Evolutionary conservation across 805 yeast genomes (phyloP).

Genomic region (Spencermartinsiella europaea): DNA sequence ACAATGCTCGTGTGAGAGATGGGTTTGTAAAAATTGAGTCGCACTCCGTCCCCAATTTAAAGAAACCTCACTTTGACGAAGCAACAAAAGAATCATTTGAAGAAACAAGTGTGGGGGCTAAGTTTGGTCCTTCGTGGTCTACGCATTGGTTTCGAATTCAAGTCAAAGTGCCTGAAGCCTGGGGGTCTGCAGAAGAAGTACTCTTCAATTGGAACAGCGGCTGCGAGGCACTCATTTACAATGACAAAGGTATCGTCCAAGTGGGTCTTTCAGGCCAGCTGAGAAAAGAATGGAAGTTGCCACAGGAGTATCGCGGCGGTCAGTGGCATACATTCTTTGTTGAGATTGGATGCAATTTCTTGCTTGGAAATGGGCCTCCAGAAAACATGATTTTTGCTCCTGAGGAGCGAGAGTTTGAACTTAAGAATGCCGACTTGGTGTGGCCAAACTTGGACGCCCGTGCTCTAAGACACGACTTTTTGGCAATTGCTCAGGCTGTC

Average conservation of each 20-base stretch:
- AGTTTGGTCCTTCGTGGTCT: slow-evolving; percentile 92
- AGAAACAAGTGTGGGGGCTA: slow-evolving; percentile 49
- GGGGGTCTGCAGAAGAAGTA: slow-evolving; percentile 41
- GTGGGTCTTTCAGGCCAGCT: slow-evolving; percentile 87
- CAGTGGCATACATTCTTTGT: slow-evolving; percentile 64
- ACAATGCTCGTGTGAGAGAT: slow-evolving; percentile 47
- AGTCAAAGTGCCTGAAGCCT: slow-evolving; percentile 52
- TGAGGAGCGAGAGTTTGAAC: slow-evolving; percentile 61
- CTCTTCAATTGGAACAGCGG: slow-evolving; percentile 81
- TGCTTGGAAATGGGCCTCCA: slow-evolving; percentile 70
- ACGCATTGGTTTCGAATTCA: slow-evolving; percentile 83
- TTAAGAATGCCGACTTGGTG: slow-evolving; percentile 68
- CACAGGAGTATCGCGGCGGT: slow-evolving; percentile 45
- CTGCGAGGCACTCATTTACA: slow-evolving; percentile 80
- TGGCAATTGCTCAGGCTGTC: slow-evolving; percentile 86
- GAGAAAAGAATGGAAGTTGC: slow-evolving; percentile 67
- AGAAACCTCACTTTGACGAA: slow-evolving; percentile 56
- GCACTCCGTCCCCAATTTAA: slow-evolving; percentile 65
- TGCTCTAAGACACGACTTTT: slow-evolving; percentile 69
- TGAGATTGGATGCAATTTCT: slow-evolving; percentile 93
- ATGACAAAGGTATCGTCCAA: slow-evolving; percentile 56
- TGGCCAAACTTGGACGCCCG: slow-evolving; percentile 81
- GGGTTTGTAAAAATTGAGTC: slow-evolving; percentile 53
- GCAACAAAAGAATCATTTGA: slow-evolving; percentile 38
- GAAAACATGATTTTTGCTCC: slow-evolving; percentile 46